Evolutionary conservation across 371 early-diverging fungal genomes (phyloP).

Genomic region (Nematocida sp.): DNA sequence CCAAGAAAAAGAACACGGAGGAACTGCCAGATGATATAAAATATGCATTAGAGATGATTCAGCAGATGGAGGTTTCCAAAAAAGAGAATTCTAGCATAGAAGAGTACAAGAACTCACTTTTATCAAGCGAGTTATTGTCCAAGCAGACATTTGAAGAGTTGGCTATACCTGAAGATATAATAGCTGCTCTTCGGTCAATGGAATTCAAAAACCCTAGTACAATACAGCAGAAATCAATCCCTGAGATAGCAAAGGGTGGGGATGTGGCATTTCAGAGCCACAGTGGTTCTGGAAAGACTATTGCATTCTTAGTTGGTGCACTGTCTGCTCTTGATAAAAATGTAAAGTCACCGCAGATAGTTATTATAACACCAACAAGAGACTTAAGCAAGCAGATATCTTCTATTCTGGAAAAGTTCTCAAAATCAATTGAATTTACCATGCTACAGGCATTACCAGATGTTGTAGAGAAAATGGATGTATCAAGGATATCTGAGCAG

Average conservation of each 20-base stretch:
- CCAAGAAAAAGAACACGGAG: not conserved
- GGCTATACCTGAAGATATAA: conserved; percentile 33
- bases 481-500: conserved; percentile 73
- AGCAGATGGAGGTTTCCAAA: conserved; percentile 55
- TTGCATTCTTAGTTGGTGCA: conserved; percentile 73
- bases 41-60: conserved; percentile 53
- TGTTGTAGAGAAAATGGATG: conserved; percentile 60
- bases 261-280: conserved; percentile 98
- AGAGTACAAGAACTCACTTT: conserved; percentile 53
- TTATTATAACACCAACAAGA: conserved; percentile 89
- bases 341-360: conserved; percentile 61
- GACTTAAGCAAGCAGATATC: conserved; percentile 91
- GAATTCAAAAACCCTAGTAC: conserved; percentile 48
- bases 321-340: conserved; percentile 38
- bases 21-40: conserved; percentile 35
- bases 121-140: conserved; percentile 30
- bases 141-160: conserved; percentile 46
- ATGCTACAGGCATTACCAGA: conserved; percentile 78
- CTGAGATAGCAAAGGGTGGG: conserved; percentile 75
- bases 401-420: conserved; percentile 81
- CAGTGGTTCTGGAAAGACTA: conserved; percentile 92
- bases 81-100: conserved; percentile 49
- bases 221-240: conserved; percentile 50
- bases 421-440: conserved; percentile 77
- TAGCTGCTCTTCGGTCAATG: conserved; percentile 22